Conservation (phyloP, 768 basidiomycete species). For the Collybia sp. region DNA sequence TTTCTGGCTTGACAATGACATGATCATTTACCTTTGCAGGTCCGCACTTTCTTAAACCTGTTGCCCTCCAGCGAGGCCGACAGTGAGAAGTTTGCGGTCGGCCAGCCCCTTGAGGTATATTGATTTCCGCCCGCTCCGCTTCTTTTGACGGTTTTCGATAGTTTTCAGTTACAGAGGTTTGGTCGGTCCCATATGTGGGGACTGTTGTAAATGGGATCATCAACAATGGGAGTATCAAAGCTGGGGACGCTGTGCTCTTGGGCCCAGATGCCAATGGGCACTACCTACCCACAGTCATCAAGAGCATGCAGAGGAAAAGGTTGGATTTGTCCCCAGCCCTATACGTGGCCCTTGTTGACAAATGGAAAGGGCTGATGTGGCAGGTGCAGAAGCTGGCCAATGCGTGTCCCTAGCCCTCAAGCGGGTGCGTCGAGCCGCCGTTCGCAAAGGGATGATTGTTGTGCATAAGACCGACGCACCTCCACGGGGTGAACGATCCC, state of each 20-base stretch:
- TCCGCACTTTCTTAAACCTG: conserved; percentile 88
- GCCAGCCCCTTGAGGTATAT: conserved; percentile 74
- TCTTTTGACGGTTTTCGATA: conserved; percentile 18
- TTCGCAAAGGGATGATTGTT: conserved; percentile 94
- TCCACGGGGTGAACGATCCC: conserved; percentile 55
- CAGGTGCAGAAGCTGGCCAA: conserved; percentile 90
- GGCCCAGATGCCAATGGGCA: conserved; percentile 94
- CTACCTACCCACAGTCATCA: conserved; percentile 74
- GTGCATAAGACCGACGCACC: conserved; percentile 74
- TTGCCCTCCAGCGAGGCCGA: conserved; percentile 86
- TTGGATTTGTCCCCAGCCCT: conserved; percentile 20
- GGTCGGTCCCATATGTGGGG: conserved; percentile 85
- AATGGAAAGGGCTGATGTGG: conserved; percentile 65
- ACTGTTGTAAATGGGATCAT: conserved; percentile 84
- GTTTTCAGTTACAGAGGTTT: conserved; percentile 84
- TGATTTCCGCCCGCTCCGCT: conserved; percentile 1
- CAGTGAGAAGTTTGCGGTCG: conserved; percentile 70
- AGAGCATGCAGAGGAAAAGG: conserved; percentile 94
- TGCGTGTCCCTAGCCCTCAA: conserved; percentile 93
- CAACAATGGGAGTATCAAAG: conserved; percentile 68
- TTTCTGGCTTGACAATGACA: neutral
- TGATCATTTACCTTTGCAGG: conserved; percentile 27
- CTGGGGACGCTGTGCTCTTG: conserved; percentile 77
- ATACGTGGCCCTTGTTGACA: neutral
- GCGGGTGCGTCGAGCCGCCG: conserved; percentile 71